Conservation (phyloP, 2,329 filamentous ascomycete genomes). For the Dactylellina drechsleri region DNA sequence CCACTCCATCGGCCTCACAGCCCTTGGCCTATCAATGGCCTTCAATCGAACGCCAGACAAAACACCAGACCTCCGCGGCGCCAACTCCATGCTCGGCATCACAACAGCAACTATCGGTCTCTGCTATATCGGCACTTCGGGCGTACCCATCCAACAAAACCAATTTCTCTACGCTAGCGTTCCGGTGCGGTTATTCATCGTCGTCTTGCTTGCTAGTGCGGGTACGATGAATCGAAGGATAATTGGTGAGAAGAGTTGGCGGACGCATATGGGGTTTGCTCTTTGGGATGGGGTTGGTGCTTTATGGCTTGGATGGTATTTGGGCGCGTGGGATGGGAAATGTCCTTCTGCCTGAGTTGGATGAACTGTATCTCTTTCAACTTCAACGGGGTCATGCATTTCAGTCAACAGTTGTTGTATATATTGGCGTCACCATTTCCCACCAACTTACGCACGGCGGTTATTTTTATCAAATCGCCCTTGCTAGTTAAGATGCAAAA, state of each 20-base stretch:
- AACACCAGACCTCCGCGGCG: slow-evolving; percentile 29
- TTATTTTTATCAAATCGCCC: too few species aligned
- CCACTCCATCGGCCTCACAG: slow-evolving; percentile 32
- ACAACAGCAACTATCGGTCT: slow-evolving; percentile 54
- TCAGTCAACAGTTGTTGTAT: not conserved
- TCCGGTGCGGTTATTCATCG: slow-evolving; percentile 29
- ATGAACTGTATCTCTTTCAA: too few species aligned
- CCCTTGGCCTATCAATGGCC: slow-evolving; percentile 36
- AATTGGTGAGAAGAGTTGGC: slow-evolving; percentile 43
- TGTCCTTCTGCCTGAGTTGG: slow-evolving; percentile 8
- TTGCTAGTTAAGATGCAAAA: too few species aligned
- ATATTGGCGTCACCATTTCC: too few species aligned
- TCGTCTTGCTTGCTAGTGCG: slow-evolving; percentile 22
- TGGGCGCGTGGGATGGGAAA: slow-evolving; percentile 32
- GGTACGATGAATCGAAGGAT: slow-evolving; percentile 23
- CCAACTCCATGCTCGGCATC: slow-evolving; percentile 54
- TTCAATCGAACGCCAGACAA: slow-evolving; percentile 23
- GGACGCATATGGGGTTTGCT: slow-evolving; percentile 38
- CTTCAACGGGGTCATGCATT: too few species aligned
- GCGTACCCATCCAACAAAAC: slow-evolving; percentile 56
- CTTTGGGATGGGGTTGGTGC: slow-evolving; percentile 44
- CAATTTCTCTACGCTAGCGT: slow-evolving; percentile 55
- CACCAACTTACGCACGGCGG: too few species aligned
- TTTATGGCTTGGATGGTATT: slow-evolving; percentile 44
- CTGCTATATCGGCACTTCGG: slow-evolving; percentile 54